These are phyloP conservation scores for Acacia crassicarpa DNA, from an alignment of 306 rosid genomes.

Conservation along the genomic window DNA sequence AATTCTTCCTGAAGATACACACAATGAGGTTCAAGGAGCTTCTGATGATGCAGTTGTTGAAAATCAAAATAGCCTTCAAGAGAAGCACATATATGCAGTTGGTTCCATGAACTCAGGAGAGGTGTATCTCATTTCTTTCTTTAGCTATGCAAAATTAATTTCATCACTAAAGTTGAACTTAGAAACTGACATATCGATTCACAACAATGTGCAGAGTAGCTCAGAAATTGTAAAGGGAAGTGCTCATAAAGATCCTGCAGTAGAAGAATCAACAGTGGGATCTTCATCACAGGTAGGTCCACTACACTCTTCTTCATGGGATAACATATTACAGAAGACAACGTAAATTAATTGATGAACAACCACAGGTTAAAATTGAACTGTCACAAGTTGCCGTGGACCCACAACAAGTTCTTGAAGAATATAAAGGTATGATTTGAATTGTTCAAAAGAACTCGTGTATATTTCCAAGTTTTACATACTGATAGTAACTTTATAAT, in stretches of 20 bases:
- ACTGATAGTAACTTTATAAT: neutral
- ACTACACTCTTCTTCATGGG: neutral
- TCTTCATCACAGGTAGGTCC: neutral
- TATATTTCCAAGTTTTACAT: neutral
- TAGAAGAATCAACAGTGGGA: neutral
- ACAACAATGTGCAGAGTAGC: neutral
- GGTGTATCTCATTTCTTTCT: neutral
- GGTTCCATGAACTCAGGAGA: neutral
- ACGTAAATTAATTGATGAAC: neutral
- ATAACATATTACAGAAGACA: neutral
- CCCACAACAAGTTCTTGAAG: too few relatives aligned
- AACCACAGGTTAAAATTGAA: neutral
- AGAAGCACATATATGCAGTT: neutral
- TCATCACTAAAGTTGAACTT: neutral
- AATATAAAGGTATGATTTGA: too few relatives aligned
- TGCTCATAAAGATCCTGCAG: neutral
- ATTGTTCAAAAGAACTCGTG: too few relatives aligned
- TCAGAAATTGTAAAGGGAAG: neutral
- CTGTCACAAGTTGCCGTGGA: too few relatives aligned
- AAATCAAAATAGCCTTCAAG: too few relatives aligned
- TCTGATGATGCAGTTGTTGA: too few relatives aligned
- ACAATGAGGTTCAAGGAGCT: too few relatives aligned
- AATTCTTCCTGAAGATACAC: too few relatives aligned
- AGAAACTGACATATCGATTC: neutral
- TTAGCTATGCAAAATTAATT: neutral